Conservation (phyloP, 164 flowering plant species). For the Buxus sempervirens region DNA sequence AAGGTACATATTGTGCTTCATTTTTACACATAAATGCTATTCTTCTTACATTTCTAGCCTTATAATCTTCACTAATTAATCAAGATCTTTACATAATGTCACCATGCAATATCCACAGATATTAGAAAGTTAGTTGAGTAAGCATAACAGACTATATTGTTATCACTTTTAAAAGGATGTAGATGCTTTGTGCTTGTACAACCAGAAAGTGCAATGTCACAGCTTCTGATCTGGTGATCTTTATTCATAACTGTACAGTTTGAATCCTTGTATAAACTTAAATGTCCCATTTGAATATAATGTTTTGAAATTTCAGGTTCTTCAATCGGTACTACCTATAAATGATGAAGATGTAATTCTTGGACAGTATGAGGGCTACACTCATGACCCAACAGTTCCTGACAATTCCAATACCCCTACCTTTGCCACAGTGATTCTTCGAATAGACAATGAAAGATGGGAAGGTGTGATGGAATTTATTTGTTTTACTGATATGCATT, state of each 20-base stretch:
- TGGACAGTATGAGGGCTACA: constrained; percentile 95
- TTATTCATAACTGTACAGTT: too few relatives aligned
- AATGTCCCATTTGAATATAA: not conserved
- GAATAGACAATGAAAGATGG: constrained; percentile 98
- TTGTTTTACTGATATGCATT: not conserved
- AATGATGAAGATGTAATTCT: constrained; percentile 83
- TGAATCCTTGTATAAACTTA: too few relatives aligned
- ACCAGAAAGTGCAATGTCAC: too few relatives aligned
- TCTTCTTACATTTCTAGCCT: not conserved
- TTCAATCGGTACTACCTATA: constrained; percentile 83
- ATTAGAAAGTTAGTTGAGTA: too few relatives aligned
- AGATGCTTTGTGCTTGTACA: not conserved
- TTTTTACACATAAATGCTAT: not conserved
- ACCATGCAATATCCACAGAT: too few relatives aligned
- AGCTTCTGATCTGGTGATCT: too few relatives aligned
- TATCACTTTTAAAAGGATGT: too few relatives aligned
- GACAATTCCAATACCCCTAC: constrained; percentile 90
- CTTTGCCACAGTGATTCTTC: constrained; percentile 75
- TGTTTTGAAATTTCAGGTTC: constrained; percentile 54
- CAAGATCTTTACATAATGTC: too few relatives aligned
- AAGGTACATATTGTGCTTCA: constrained; percentile 45
- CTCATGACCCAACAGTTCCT: constrained; percentile 85
- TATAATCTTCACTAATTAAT: too few relatives aligned
- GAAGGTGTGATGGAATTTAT: constrained; percentile 52
- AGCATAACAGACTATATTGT: too few relatives aligned